Evolutionary conservation across 176 grass and related monocot species (phyloP).

Genomic region (Coix lacrymajobi): DNA sequence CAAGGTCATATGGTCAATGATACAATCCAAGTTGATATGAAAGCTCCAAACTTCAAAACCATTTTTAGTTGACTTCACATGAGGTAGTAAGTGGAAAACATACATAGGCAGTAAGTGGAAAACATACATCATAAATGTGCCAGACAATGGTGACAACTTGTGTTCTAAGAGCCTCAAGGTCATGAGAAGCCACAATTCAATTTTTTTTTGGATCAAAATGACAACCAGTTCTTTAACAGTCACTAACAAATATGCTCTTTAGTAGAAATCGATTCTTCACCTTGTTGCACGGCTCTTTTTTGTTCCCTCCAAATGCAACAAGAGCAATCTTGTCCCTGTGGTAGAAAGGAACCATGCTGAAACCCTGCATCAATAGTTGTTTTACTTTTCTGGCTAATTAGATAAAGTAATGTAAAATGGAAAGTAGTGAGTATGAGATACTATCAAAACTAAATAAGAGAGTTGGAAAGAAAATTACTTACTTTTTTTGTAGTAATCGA

Average conservation of each 20-base stretch:
- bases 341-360: conserved; percentile 86
- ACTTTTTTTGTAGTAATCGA: conserved; percentile 89
- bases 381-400: conserved; percentile 10
- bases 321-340: conserved; percentile 82
- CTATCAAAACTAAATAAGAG: neutral
- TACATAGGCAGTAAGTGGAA: neutral
- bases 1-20: neutral
- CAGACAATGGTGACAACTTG: neutral
- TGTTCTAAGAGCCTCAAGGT: neutral
- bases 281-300: conserved; percentile 87
- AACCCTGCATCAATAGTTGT: conserved; percentile 49
- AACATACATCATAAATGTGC: neutral
- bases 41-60: conserved; percentile 6
- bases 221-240: neutral
- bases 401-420: conserved; percentile 12
- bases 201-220: conserved; percentile 6
- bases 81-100: neutral
- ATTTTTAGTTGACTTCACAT: conserved; percentile 1
- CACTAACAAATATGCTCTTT: conserved; percentile 6
- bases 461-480: conserved; percentile 8
- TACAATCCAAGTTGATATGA: neutral
- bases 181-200: neutral
- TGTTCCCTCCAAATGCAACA: conserved; percentile 92
- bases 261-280: conserved; percentile 24
- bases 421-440: neutral